Evolutionary conservation across 2,329 filamentous ascomycete species (phyloP).

Genomic region (Fusarium armeniacum): DNA sequence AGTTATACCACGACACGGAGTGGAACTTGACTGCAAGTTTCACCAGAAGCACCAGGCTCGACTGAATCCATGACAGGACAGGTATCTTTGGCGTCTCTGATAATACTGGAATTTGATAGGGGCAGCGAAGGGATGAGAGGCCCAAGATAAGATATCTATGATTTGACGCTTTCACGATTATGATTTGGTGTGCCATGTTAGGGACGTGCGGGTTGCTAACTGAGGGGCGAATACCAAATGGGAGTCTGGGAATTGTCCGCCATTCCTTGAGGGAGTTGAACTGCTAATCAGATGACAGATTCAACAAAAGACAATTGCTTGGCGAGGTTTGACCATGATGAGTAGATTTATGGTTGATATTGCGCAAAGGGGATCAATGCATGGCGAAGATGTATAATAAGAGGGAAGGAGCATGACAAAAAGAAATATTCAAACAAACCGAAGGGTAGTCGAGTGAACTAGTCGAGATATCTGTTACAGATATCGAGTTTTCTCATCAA

Average conservation of each 20-base stretch:
- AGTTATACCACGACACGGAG: background rate
- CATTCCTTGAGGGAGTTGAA: too few species aligned
- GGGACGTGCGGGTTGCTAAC: background rate
- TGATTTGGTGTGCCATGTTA: slow-evolving; percentile 1
- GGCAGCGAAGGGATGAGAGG: background rate
- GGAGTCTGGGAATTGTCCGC: background rate
- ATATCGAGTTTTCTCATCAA: background rate
- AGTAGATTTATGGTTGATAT: background rate
- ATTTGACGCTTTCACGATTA: slow-evolving; percentile 36
- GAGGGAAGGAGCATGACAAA: background rate
- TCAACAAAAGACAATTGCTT: background rate
- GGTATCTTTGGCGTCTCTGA: slow-evolving; percentile 4
- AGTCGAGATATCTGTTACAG: background rate
- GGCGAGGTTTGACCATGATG: background rate
- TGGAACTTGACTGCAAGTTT: background rate
- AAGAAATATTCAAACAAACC: slow-evolving; percentile 3
- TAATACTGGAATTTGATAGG: background rate
- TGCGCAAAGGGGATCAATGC: background rate
- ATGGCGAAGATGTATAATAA: background rate
- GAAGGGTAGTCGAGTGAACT: background rate
- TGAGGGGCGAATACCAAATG: background rate
- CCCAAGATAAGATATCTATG: slow-evolving; percentile 16
- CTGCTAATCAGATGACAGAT: background rate
- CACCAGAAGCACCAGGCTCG: background rate
- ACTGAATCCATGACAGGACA: background rate